These are phyloP conservation scores for Ensete glaucum DNA, from an alignment of 176 grass and related monocot species.

Conservation along the genomic window DNA sequence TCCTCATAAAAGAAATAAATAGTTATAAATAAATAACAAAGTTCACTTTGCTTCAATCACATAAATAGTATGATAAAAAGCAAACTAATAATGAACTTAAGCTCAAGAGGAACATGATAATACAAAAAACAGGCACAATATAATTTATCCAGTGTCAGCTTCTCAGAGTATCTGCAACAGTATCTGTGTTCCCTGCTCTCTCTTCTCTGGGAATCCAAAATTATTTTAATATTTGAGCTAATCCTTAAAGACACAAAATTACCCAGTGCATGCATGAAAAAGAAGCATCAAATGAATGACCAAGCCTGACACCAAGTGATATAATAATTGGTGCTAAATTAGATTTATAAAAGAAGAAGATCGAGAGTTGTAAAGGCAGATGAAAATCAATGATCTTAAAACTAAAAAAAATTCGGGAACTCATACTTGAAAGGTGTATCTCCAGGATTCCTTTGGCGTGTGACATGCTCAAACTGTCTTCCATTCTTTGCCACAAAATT, in stretches of 20 bases:
- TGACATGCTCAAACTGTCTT: conserved; percentile 85
- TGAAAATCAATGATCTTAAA: neutral
- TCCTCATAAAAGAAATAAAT: neutral
- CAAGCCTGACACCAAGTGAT: neutral
- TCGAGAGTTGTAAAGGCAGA: neutral
- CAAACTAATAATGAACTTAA: neutral
- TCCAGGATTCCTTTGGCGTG: conserved; percentile 80
- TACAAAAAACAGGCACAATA: neutral
- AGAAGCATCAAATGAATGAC: neutral
- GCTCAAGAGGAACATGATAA: neutral
- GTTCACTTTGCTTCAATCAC: conserved; percentile 1
- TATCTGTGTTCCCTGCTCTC: neutral
- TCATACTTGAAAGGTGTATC: conserved; percentile 96
- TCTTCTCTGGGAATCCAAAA: neutral
- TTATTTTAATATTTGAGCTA: neutral
- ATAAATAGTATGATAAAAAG: neutral
- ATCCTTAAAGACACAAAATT: neutral
- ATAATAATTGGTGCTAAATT: neutral
- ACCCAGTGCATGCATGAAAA: neutral
- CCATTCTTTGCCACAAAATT: conserved; percentile 95
- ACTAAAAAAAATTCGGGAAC: neutral
- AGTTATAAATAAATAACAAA: neutral
- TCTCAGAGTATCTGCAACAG: neutral
- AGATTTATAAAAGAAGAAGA: neutral
- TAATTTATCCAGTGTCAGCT: neutral